Conservation (phyloP, 1,139 yeast species). For the Scheffersomyces lignicola region DNA sequence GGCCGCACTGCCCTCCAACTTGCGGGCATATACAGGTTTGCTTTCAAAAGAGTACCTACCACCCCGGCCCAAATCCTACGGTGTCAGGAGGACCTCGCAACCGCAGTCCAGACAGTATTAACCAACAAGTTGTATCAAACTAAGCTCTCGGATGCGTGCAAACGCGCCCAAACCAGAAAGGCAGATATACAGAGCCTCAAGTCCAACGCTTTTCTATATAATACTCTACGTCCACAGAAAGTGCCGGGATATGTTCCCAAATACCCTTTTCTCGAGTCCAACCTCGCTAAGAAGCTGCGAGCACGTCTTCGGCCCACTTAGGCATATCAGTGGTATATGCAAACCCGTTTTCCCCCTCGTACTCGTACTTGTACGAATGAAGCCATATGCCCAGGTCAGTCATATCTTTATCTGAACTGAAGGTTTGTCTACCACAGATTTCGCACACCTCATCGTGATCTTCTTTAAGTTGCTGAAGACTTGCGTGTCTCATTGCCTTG, state of each 20-base stretch:
- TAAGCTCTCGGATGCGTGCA: conserved; percentile 16
- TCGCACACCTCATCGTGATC: conserved; percentile 30
- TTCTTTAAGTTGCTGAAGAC: conserved; percentile 18
- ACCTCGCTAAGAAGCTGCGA: not conserved
- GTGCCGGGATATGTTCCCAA: conserved; percentile 54
- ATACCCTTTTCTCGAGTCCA: conserved; percentile 20
- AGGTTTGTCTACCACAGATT: conserved; percentile 45
- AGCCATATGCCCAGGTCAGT: conserved; percentile 49
- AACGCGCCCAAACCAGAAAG: conserved; percentile 11
- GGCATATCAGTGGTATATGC: conserved; percentile 40
- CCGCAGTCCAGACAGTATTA: conserved; percentile 28
- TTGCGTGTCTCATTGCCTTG: conserved; percentile 8
- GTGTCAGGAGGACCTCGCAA: conserved; percentile 27
- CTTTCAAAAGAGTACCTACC: conserved; percentile 38
- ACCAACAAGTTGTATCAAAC: conserved; percentile 14
- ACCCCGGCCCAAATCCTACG: conserved; percentile 24
- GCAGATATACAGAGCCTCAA: conserved; percentile 6
- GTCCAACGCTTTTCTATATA: conserved; percentile 49
- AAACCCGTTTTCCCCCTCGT: conserved; percentile 14
- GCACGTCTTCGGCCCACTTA: conserved; percentile 30
- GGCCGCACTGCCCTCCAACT: conserved; percentile 13
- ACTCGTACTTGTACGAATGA: conserved; percentile 55
- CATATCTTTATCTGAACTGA: conserved; percentile 34
- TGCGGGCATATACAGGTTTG: conserved; percentile 46
- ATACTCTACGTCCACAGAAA: conserved; percentile 54